Evolutionary conservation across 2,329 filamentous ascomycete species (phyloP), one percentile per base, ranked within the genome.

Genomic region (Colletotrichum karsti): DNA sequence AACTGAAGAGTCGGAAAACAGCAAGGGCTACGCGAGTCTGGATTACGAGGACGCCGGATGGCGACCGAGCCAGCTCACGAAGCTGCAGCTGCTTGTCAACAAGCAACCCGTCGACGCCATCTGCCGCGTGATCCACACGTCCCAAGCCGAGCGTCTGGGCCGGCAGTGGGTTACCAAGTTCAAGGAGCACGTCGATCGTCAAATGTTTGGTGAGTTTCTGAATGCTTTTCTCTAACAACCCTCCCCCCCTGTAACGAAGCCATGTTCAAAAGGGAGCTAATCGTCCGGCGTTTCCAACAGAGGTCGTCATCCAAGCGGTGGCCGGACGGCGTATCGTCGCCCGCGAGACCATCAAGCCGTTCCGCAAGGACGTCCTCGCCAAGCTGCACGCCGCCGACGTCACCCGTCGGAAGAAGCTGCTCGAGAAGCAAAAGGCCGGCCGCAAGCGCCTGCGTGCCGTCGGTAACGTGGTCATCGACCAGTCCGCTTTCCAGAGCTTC

Each of bases 1-100:
- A n/a, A n/a, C n/a, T n/a, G n/a, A n/a, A n/a, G n/a, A n/a, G n/a
- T n/a, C n/a, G n/a, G n/a, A n/a, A n/a, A 22, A 59, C 56, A 82
- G 81, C 2, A 98, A 97, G 78, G 96, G 96, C 10, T 99, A 99
- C 74, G 96, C 96, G 0, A 96, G 93, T 37, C 87, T 99, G 5
- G 96, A 99, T 79, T 99, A 99, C 77, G 96, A 99, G 81, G 96
- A 99, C 74, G 92, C 94, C 0, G 95, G 93, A 0, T 99, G 94
- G 88, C 90, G 92, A 22, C 82, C 88, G 68, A 93, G 92, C 75
- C 90, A 90, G 69, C 90, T 99, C 42, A 90, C 93, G 69, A 98
- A 98, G 80, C 86, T 99, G 37, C 94, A 98, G 78, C 85, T 99
- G 3, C 87, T 98, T 7, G 95, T 99, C 70, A 99, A 99, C 80